A percentile compares a stretch with the other conserved stretches of the same genome.
These are phyloP conservation scores for Metschnikowia gruessii DNA, from an alignment of 805 yeast genomes.

Conservation along the genomic window DNA sequence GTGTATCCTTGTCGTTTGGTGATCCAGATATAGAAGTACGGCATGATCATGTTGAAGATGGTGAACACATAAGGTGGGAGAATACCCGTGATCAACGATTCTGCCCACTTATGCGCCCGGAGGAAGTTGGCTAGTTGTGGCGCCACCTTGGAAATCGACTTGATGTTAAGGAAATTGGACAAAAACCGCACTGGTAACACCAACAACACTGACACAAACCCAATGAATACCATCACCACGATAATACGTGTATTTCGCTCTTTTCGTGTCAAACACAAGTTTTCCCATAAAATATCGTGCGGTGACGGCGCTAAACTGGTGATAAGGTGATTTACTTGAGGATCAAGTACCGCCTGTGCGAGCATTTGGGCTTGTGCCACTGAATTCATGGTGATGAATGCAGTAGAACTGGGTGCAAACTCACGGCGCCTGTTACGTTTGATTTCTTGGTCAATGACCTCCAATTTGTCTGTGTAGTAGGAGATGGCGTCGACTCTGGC, in stretches of 20 bases:
- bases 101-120: conserved; percentile 64
- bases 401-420: conserved; percentile 82
- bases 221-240: conserved; percentile 62
- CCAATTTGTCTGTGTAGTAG: conserved; percentile 65
- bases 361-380: conserved; percentile 96
- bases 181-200: conserved; percentile 81
- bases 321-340: conserved; percentile 77
- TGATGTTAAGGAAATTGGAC: conserved; percentile 76
- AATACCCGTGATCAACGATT: conserved; percentile 78
- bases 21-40: conserved; percentile 80
- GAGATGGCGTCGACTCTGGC: conserved; percentile 77
- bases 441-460: conserved; percentile 69
- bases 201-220: conserved; percentile 66
- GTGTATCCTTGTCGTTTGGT: conserved; percentile 85
- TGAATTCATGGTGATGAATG: conserved; percentile 91
- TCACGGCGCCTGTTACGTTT: conserved; percentile 59
- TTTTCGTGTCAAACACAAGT: conserved; percentile 72
- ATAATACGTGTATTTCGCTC: conserved; percentile 67
- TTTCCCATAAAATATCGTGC: conserved; percentile 91
- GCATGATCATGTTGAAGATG: conserved; percentile 74
- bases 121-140: conserved; percentile 75
- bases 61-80: conserved; percentile 92
- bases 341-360: conserved; percentile 93
- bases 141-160: conserved; percentile 76
- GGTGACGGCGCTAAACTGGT: conserved; percentile 93